Percentiles rank a stretch among this genome's conserved stretches.
These are phyloP conservation scores for Aspergillus panamensis DNA, from an alignment of 495 filamentous ascomycete genomes.

Conservation along the genomic window DNA sequence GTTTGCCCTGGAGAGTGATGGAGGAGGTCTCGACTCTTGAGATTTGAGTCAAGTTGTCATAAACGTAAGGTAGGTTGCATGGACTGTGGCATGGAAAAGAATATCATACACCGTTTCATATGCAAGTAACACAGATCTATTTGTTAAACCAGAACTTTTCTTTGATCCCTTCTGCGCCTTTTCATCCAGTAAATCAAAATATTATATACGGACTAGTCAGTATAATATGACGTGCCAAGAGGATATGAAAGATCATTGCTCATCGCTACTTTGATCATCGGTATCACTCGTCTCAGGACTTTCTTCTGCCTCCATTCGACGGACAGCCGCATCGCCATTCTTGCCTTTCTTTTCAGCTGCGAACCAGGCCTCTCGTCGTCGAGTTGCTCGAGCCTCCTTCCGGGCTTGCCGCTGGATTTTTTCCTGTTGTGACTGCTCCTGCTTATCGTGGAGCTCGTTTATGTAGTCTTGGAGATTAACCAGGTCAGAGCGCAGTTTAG, in stretches of 20 bases:
- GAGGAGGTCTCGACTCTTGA: no score
- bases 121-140: no score
- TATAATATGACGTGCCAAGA: not conserved
- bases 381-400: constrained; percentile 40
- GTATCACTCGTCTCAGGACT: constrained; percentile 35
- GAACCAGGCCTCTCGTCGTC: constrained; percentile 44
- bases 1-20: no score
- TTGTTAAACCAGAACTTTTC: no score
- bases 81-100: no score
- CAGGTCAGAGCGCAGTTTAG: constrained; percentile 37
- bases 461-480: constrained; percentile 41
- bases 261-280: constrained; percentile 38
- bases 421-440: constrained; percentile 35
- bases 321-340: constrained; percentile 40
- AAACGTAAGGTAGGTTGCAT: no score
- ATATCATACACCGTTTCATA: no score
- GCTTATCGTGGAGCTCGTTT: constrained; percentile 40
- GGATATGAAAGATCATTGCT: constrained; percentile 19
- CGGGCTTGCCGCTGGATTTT: constrained; percentile 38
- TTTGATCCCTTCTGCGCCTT: no score
- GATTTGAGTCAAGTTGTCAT: no score
- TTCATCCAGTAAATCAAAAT: not conserved
- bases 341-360: constrained; percentile 45
- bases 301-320: constrained; percentile 39
- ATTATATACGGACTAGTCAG: constrained; percentile 2